Percentiles rank a stretch among this genome's conserved stretches.
Evolutionary conservation across 2,329 filamentous ascomycete species (phyloP).

Genomic region (Purpureocillium lavendulum): DNA sequence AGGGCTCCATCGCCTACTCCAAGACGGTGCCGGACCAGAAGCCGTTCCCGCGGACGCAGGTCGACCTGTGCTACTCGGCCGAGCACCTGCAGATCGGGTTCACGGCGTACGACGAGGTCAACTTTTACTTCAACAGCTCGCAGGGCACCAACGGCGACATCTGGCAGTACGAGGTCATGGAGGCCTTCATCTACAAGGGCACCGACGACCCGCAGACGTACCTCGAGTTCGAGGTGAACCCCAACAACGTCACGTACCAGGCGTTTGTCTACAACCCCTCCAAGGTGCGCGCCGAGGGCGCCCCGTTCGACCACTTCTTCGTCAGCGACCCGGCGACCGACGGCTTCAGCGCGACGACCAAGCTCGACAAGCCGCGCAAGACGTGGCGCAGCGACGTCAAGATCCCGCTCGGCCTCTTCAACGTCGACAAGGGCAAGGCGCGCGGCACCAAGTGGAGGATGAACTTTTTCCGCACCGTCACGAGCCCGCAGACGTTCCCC

Average conservation of each 20-base stretch:
- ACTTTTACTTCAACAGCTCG: conserved; percentile 35
- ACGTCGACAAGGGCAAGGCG: conserved; percentile 33
- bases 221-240: conserved; percentile 41
- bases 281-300: conserved; percentile 30
- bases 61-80: conserved; percentile 37
- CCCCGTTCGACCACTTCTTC: conserved; percentile 35
- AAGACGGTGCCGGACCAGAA: conserved; percentile 31
- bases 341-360: conserved; percentile 31
- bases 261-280: conserved; percentile 42
- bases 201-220: conserved; percentile 38
- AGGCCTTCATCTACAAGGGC: conserved; percentile 38
- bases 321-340: conserved; percentile 29
- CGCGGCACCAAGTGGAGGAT: conserved; percentile 39
- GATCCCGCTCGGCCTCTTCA: conserved; percentile 41
- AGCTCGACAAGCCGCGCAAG: conserved; percentile 23
- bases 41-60: conserved; percentile 33
- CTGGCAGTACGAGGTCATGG: conserved; percentile 42
- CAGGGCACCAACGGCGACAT: conserved; percentile 37
- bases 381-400: conserved; percentile 31
- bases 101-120: conserved; percentile 34
- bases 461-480: conserved; percentile 43
- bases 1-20: conserved; percentile 27
- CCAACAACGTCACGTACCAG: conserved; percentile 43
- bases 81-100: conserved; percentile 31
- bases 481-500: conserved; percentile 31